These are phyloP conservation scores for Phytophthora gonapodyides DNA, from an alignment of 352 stramenopile genomes.

Conservation along the genomic window DNA sequence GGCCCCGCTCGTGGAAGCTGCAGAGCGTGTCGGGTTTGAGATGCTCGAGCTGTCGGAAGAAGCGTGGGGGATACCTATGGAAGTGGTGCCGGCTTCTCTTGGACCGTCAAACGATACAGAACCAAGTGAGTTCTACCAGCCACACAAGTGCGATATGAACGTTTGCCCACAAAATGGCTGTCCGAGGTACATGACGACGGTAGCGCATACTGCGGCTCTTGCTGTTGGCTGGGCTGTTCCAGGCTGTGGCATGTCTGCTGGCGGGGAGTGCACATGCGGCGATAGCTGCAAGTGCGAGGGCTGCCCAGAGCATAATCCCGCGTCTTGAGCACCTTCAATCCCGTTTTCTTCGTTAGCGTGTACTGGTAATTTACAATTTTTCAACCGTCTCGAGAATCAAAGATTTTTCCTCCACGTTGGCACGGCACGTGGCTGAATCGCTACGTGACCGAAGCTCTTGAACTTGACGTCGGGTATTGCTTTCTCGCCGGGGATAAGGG, in stretches of 20 bases:
- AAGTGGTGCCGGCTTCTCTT: slow-evolving; percentile 24
- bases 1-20: slow-evolving; percentile 43
- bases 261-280: slow-evolving; percentile 79
- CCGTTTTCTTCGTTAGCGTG: slow-evolving; percentile 10
- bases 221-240: slow-evolving; percentile 80
- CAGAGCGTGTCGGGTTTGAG: slow-evolving; percentile 42
- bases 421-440: slow-evolving; percentile 64
- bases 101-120: slow-evolving; percentile 16
- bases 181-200: slow-evolving; percentile 72
- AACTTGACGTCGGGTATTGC: slow-evolving; percentile 59
- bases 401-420: slow-evolving; percentile 66
- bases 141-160: slow-evolving; percentile 66
- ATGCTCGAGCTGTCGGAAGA: slow-evolving; percentile 62
- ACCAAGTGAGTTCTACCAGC: slow-evolving; percentile 19
- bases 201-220: slow-evolving; percentile 78
- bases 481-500: slow-evolving; percentile 52
- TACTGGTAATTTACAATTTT: slow-evolving; percentile 7
- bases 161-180: slow-evolving; percentile 72
- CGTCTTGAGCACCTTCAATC: slow-evolving; percentile 13
- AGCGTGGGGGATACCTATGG: slow-evolving; percentile 43
- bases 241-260: slow-evolving; percentile 78
- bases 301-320: slow-evolving; percentile 79
- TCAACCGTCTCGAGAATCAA: slow-evolving; percentile 19
- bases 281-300: slow-evolving; percentile 78
- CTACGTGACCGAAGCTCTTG: slow-evolving; percentile 71